Base-by-base conservation (phyloP, 2,329 filamentous ascomycete species). In the Pestalotiopsis sp. region DNA sequence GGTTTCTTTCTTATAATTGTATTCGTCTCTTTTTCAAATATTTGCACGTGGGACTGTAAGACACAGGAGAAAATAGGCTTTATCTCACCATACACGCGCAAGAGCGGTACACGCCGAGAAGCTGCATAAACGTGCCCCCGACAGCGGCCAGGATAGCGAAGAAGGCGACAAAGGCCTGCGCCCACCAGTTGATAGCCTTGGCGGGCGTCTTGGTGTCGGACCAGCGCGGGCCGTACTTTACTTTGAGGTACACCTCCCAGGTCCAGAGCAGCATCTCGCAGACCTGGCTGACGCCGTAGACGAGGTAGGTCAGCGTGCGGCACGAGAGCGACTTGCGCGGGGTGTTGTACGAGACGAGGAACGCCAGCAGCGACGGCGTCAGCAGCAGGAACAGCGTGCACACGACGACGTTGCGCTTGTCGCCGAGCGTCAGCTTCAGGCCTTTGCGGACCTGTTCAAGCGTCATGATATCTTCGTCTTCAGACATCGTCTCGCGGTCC, bases 291-390 rank as follows among this genome's bases (percentile, higher is more conserved):
- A 77, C 68, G 39, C 74, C 75, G 64, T 80, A 80, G 14, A 79
- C 58, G 3, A 79, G 70, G 61, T 79, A 79, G 2, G 76, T 79
- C 39, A 80, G 60, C 52, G 72, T 78, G 14, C 79, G 74, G 56
- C 78, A 80, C 7, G 77, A 76, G 3, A 80, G 72, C 9, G 77
- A 78, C 3, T 72, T 70, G 11, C 73, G 68, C 1, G 78, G 79
- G 36, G 78, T 80, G 68, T 77, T 76, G 59, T 77, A 80, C 17
- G 77, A 78, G 1, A 75, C 75, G 4, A 80, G 66, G 67, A 79
- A 79, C 1, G 79, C 78, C 38, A 81, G 74, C 45, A 71, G 56
- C 36, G 75, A 77, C 5, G 79, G 76, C 6, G 70, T 70, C 2
- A 78, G 62, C 13, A 77, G 66, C 7, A 77, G 70, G 49, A 73